A percentile compares a stretch with the other conserved stretches of the same genome.
Conservation (phyloP, 176 grass and related monocot genomes). For the Phoenix roebelenii region DNA sequence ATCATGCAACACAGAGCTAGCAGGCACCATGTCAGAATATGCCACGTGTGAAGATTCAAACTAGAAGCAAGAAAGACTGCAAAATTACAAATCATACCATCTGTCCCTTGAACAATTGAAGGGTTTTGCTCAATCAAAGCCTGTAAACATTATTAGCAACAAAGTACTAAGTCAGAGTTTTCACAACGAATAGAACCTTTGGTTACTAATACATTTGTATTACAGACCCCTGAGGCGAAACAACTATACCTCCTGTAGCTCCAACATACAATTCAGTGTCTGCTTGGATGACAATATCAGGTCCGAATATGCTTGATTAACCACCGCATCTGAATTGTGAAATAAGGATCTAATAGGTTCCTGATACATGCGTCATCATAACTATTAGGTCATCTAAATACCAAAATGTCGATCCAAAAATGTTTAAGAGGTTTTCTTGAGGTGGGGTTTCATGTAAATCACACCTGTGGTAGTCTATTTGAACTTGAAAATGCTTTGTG, state of each 20-base stretch:
- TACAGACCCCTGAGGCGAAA: not conserved
- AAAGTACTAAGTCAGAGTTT: not conserved
- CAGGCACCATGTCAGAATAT: too few species aligned
- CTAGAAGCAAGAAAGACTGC: not conserved
- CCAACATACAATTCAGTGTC: constrained; percentile 50
- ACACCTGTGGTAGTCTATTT: constrained; percentile 84
- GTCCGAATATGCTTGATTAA: constrained; percentile 59
- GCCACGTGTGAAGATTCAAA: not conserved
- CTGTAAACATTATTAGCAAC: constrained; percentile 28
- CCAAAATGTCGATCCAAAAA: too few species aligned
- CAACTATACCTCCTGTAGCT: constrained; percentile 71
- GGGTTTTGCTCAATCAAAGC: constrained; percentile 73
- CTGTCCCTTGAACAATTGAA: constrained; percentile 21
- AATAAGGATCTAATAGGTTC: constrained; percentile 57
- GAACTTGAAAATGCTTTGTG: constrained; percentile 79
- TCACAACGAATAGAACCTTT: too few species aligned
- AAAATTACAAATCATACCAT: constrained; percentile 26
- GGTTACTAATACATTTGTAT: too few species aligned
- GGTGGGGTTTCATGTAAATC: not conserved
- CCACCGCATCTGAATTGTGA: constrained; percentile 38
- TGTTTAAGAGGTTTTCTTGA: not conserved
- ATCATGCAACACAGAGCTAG: too few species aligned
- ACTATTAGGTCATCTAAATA: too few species aligned
- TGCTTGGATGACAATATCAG: constrained; percentile 51
- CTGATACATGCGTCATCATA: constrained; percentile 14